Evolutionary conservation across 495 filamentous ascomycete genomes (phyloP).

Genomic region (Penicillium waksmanii): DNA sequence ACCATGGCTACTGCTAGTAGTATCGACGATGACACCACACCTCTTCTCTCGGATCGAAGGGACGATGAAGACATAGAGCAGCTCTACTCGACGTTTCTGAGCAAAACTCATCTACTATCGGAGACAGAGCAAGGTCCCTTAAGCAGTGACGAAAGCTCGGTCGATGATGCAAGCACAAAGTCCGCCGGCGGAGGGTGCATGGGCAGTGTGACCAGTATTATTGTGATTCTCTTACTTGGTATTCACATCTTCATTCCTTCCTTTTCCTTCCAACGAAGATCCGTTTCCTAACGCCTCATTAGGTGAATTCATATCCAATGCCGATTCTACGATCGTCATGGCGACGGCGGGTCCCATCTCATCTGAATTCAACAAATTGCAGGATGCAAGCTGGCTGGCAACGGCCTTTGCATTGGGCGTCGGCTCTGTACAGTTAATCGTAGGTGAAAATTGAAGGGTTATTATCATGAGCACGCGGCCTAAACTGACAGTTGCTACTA

Average conservation of each 20-base stretch:
- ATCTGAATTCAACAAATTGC: neutral
- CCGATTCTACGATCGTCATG: constrained; percentile 2
- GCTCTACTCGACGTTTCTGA: neutral
- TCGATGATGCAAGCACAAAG: neutral
- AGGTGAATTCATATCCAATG: constrained; percentile 10
- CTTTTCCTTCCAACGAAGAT: neutral
- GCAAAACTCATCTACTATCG: neutral
- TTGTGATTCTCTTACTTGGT: constrained; percentile 5
- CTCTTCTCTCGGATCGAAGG: neutral
- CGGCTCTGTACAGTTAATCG: constrained; percentile 1
- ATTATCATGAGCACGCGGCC: neutral
- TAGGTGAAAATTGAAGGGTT: neutral
- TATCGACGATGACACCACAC: neutral
- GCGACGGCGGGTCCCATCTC: neutral
- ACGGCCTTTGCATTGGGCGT: neutral
- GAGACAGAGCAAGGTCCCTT: neutral
- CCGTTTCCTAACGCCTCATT: neutral
- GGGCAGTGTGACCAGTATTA: constrained; percentile 1
- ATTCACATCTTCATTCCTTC: neutral
- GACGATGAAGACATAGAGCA: neutral
- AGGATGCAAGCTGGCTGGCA: constrained; percentile 6
- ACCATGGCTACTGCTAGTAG: neutral
- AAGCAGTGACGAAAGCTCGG: neutral
- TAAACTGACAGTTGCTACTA: neutral
- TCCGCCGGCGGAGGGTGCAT: neutral